Percentiles rank a stretch among this genome's conserved stretches.
These are phyloP conservation scores for Penicillium canariense DNA, from an alignment of 495 filamentous ascomycete genomes.

Conservation along the genomic window DNA sequence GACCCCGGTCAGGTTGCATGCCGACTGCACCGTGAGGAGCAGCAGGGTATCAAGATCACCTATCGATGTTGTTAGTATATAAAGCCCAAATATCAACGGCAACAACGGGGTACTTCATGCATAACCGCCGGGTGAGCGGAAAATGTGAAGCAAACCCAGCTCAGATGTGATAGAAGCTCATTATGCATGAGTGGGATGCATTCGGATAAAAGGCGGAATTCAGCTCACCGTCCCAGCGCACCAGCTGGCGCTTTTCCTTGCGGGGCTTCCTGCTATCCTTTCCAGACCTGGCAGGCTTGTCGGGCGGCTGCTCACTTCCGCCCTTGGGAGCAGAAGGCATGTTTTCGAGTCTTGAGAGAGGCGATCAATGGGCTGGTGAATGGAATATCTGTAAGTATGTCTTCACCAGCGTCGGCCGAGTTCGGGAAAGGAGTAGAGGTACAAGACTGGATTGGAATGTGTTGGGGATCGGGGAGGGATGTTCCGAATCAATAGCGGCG, in stretches of 20 bases:
- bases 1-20: constrained; percentile 33
- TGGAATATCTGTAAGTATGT: too few species aligned
- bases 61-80: constrained; percentile 18
- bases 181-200: background rate
- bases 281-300: background rate
- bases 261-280: background rate
- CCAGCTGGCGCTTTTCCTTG: constrained; percentile 36
- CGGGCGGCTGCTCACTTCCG: background rate
- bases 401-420: too few species aligned
- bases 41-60: constrained; percentile 43
- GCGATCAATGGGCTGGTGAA: too few species aligned
- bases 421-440: too few species aligned
- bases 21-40: constrained; percentile 42
- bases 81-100: background rate
- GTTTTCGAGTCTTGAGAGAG: background rate
- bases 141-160: background rate
- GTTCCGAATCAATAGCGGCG: too few species aligned
- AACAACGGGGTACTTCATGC: background rate
- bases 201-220: background rate
- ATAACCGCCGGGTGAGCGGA: background rate
- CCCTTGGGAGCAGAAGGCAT: background rate
- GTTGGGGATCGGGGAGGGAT: too few species aligned
- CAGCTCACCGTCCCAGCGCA: constrained; percentile 48
- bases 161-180: background rate
- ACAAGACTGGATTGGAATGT: too few species aligned